Conservation (phyloP, 345 rosid species). For the Citrus trifoliata region DNA sequence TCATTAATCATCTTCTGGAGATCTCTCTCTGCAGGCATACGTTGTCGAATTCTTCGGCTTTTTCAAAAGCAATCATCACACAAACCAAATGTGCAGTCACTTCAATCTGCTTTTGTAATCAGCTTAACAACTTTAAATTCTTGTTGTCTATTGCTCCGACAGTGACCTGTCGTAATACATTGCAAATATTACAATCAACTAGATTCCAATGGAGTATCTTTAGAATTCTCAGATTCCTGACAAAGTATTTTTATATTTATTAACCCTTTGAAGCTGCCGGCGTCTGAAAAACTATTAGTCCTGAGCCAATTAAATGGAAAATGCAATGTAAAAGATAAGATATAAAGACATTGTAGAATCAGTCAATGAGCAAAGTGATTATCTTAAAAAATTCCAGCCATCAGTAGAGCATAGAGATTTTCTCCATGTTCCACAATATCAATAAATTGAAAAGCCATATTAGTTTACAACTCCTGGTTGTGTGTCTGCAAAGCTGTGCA, state of each 20-base stretch:
- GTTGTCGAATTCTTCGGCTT: not conserved
- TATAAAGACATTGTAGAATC: slow-evolving; percentile 33
- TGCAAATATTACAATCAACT: not conserved
- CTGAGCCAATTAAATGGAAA: not conserved
- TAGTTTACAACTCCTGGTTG: not conserved
- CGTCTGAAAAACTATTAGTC: not conserved
- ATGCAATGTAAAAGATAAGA: slow-evolving; percentile 8
- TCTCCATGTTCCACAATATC: slow-evolving; percentile 20
- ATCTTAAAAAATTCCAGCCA: slow-evolving; percentile 3
- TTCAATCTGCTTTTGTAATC: not conserved
- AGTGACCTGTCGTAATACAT: not conserved
- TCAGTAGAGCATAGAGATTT: slow-evolving; percentile 27
- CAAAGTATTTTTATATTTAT: not conserved
- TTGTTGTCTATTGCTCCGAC: not conserved
- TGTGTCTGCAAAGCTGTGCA: not conserved
- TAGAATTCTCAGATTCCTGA: not conserved
- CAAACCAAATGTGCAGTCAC: not conserved
- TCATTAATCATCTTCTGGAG: not conserved
- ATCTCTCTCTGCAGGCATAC: not conserved
- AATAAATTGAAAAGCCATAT: slow-evolving; percentile 10
- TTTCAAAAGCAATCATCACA: not conserved
- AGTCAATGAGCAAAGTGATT: slow-evolving; percentile 20
- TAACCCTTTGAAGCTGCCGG: slow-evolving; percentile 20
- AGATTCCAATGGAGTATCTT: not conserved
- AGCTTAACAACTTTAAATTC: not conserved